Conservation (phyloP, 1,139 yeast species). For the Protomyces lactucae-debilis region DNA sequence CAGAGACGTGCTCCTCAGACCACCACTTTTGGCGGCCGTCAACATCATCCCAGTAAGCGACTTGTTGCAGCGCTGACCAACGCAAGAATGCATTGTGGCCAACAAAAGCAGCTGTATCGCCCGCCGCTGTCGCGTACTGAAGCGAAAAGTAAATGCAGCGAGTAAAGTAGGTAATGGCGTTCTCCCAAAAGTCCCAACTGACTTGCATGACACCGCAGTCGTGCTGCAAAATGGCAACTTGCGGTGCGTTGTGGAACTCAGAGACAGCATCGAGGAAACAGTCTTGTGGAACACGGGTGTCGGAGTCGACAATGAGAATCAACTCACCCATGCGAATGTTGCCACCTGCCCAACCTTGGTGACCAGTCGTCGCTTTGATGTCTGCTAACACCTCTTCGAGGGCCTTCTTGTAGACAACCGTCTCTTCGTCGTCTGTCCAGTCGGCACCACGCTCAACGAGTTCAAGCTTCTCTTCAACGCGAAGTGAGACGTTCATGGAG, state of each 20-base stretch:
- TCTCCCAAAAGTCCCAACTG: slow-evolving; percentile 31
- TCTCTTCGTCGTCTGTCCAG: slow-evolving; percentile 28
- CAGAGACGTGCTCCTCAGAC: slow-evolving; percentile 32
- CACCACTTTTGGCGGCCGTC: slow-evolving; percentile 31
- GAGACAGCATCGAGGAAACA: slow-evolving; percentile 33
- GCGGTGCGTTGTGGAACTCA: slow-evolving; percentile 31
- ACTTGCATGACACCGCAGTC: slow-evolving; percentile 32
- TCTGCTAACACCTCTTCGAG: slow-evolving; percentile 26
- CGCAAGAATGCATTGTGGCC: slow-evolving; percentile 32
- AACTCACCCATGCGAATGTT: slow-evolving; percentile 32
- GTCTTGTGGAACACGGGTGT: slow-evolving; percentile 32
- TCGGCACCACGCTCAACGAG: slow-evolving; percentile 28
- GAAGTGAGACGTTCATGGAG: slow-evolving; percentile 28
- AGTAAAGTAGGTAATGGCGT: slow-evolving; percentile 32
- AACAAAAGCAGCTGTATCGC: slow-evolving; percentile 32
- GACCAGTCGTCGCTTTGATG: slow-evolving; percentile 21
- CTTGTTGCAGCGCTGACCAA: slow-evolving; percentile 31
- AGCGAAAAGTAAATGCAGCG: slow-evolving; percentile 31
- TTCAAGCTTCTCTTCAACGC: slow-evolving; percentile 30
- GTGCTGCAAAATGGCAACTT: slow-evolving; percentile 31
- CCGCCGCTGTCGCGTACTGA: slow-evolving; percentile 31
- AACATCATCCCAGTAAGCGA: slow-evolving; percentile 28
- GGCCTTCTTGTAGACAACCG: slow-evolving; percentile 28
- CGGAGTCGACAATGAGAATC: slow-evolving; percentile 31
- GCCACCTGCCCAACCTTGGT: slow-evolving; percentile 31